Percentiles rank a stretch among this genome's conserved stretches.
Evolutionary conservation across 225 moss, liverwort and hornwort species (phyloP).

Genomic region (Climacium dendroides): DNA sequence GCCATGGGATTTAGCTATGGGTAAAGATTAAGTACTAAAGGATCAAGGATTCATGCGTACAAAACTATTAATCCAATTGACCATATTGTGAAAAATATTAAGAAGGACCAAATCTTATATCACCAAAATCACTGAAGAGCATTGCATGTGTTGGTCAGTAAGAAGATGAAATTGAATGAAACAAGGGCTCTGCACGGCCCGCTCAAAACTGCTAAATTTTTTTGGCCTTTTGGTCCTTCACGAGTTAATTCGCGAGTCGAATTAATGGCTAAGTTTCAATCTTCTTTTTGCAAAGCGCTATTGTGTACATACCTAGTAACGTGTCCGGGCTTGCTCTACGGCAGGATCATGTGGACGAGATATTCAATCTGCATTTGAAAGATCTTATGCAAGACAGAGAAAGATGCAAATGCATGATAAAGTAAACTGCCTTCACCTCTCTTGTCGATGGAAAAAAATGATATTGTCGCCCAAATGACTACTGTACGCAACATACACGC

Average conservation of each 20-base stretch:
- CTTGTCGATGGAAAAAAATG: not conserved
- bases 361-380: slow-evolving; percentile 69
- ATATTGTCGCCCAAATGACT: not conserved
- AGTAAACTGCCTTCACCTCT: slow-evolving; percentile 17
- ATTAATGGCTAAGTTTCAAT: not conserved
- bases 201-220: not conserved
- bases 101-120: not conserved
- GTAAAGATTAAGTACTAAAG: not conserved
- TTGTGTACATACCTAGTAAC: not conserved
- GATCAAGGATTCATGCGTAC: not conserved
- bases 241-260: not conserved
- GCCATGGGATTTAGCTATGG: not conserved
- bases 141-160: not conserved
- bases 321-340: not conserved
- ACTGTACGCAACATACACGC: not conserved
- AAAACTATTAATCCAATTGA: not conserved
- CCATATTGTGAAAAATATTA: not conserved
- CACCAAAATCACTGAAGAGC: not conserved
- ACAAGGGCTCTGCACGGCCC: not conserved
- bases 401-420: slow-evolving; percentile 89
- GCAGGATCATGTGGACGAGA: slow-evolving; percentile 78
- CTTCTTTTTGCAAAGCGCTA: not conserved
- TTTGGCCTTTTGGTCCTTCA: not conserved
- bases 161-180: not conserved
- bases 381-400: slow-evolving; percentile 74